Evolutionary conservation across 768 basidiomycete genomes (phyloP).

Genomic region (Boletus patriciae): DNA sequence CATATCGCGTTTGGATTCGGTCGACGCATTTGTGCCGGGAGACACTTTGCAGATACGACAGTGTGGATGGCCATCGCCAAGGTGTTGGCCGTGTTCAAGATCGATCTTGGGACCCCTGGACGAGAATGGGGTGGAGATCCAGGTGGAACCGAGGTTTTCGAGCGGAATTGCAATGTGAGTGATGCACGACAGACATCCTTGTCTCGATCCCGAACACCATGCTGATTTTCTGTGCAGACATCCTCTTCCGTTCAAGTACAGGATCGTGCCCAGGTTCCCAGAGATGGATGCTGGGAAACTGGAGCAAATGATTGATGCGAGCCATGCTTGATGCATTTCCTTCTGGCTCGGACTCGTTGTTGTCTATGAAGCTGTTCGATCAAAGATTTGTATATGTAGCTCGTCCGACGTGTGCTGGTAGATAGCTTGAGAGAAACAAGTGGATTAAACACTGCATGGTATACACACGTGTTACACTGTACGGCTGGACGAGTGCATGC

Average conservation of each 20-base stretch:
- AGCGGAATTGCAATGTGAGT: conserved; percentile 11
- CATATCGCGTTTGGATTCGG: conserved; percentile 23
- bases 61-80: conserved; percentile 13
- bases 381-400: no score
- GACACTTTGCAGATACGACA: conserved; percentile 17
- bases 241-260: conserved; percentile 3
- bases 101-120: neutral
- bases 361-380: no score
- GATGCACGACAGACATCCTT: neutral
- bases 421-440: no score
- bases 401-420: no score
- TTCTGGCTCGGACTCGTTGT: no score
- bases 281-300: neutral
- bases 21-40: conserved; percentile 23
- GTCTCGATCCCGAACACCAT: no score
- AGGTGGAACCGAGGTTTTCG: conserved; percentile 12
- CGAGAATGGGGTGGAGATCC: conserved; percentile 9
- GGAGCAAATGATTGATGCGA: neutral
- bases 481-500: no score
- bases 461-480: no score
- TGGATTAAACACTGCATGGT: no score
- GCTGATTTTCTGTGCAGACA: neutral
- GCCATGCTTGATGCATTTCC: neutral
- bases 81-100: conserved; percentile 6
- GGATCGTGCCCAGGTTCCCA: conserved; percentile 1